These are phyloP conservation scores for Crassisporium funariophilum DNA, from an alignment of 768 basidiomycete species.

Conservation along the genomic window DNA sequence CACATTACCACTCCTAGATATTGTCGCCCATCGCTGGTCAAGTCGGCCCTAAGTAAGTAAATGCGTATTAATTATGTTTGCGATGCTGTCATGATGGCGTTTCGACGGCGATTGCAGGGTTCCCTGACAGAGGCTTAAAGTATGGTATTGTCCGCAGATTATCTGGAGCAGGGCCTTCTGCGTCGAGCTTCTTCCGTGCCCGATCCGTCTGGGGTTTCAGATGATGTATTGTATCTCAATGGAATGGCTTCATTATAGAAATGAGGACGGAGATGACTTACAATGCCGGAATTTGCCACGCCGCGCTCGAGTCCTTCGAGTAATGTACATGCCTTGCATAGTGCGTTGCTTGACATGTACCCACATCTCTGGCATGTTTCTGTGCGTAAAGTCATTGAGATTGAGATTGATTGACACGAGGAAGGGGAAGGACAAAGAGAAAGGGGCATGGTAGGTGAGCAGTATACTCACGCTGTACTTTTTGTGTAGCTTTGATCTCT, in stretches of 20 bases:
- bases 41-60: neutral
- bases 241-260: conserved; percentile 4
- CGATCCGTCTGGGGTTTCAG: conserved; percentile 57
- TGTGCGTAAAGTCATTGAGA: conserved; percentile 30
- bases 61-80: neutral
- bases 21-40: too few relatives aligned
- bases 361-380: conserved; percentile 92
- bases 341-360: conserved; percentile 93
- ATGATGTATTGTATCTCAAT: conserved; percentile 8
- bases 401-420: conserved; percentile 5
- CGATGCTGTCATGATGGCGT: conserved; percentile 28
- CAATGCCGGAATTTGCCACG: conserved; percentile 63
- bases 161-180: conserved; percentile 59
- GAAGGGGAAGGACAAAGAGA: conserved; percentile 7
- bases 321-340: conserved; percentile 94
- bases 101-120: conserved; percentile 44
- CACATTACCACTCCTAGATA: too few relatives aligned
- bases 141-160: conserved; percentile 78
- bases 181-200: conserved; percentile 62
- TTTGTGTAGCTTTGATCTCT: conserved; percentile 82
- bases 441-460: neutral
- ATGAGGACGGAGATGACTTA: conserved; percentile 36
- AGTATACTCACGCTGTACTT: conserved; percentile 71
- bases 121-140: conserved; percentile 52
- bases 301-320: conserved; percentile 91